phyloP scores from a whole-genome alignment of 805 yeast species.

The Lipomyces mesembrius region DNA sequence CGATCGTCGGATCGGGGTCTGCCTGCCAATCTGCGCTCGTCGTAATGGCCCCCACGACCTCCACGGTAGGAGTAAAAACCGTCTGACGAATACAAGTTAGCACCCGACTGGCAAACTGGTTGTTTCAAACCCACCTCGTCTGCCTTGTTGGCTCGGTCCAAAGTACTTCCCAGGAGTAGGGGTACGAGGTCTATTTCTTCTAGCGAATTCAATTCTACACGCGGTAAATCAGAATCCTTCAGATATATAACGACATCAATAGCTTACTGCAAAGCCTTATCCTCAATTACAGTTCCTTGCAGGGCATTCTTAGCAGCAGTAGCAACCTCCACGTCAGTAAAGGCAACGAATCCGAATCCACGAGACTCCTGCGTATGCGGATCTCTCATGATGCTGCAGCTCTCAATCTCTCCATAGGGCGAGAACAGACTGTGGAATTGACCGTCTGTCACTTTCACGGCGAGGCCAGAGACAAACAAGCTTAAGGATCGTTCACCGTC shows the following conservation, averaged over 20 bases:
- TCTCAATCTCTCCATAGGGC: constrained; percentile 42
- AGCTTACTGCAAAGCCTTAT: constrained; percentile 46
- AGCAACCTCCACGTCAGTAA: constrained; percentile 51
- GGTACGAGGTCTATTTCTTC: constrained; percentile 48
- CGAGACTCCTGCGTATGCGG: constrained; percentile 51
- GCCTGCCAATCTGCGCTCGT: constrained; percentile 18
- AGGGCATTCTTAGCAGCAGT: constrained; percentile 53
- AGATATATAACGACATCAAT: background rate
- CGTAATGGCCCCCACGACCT: constrained; percentile 25
- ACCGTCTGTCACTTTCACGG: constrained; percentile 42
- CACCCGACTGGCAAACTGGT: background rate
- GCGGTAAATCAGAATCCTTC: background rate
- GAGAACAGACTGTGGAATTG: constrained; percentile 42
- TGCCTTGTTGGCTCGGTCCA: constrained; percentile 39
- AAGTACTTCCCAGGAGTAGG: constrained; percentile 48
- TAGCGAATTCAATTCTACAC: constrained; percentile 52
- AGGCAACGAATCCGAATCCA: constrained; percentile 59
- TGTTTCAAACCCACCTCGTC: constrained; percentile 1
- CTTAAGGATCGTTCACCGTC: constrained; percentile 28
- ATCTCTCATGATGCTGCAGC: constrained; percentile 53
- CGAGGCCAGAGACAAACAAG: constrained; percentile 46
- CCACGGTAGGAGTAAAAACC: constrained; percentile 13
- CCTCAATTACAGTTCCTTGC: constrained; percentile 51
- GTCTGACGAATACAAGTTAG: background rate
- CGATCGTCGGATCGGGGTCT: constrained; percentile 22